Evolutionary conservation across 1,139 yeast genomes (phyloP), one percentile per base, ranked within the genome.

Genomic region (Hyphopichia pseudoburtonii): DNA sequence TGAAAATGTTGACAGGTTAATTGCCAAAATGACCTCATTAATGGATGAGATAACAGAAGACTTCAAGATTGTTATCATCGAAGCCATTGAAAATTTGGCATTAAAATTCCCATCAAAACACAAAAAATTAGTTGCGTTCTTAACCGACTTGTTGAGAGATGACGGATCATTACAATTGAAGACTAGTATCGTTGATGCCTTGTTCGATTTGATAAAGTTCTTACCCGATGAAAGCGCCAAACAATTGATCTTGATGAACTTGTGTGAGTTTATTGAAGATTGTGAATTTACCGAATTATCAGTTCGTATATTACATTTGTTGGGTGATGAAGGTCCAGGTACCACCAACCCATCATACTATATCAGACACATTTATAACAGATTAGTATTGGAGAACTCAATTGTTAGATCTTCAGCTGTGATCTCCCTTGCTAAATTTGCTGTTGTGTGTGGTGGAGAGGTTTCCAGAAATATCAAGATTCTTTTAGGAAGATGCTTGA

Each of bases 251-350:
- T 73, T 92, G 54, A 88, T 86, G 67, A 86, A 85, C 57, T 74
- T 94, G 51, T 89, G 97, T 73, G 99, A 92, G 62, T 89, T 89
- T 56, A 94, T 92, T 51, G 99, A 94, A 66, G 99, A 92, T 69
- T 92, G 97, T 67, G 99, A 92, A 66, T 92, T 77, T 66, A 86
- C 96, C 28, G 97, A 89, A 63, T 79, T 92, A 44, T 80, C 95
- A 25, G 96, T 90, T 23, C 82, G 97, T 60, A 84, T 92, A 45
- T 76, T 92, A 60, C 96, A 89, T 63, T 68, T 90, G 48, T 76
- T 92, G 47, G 98, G 98, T 54, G 87, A 84, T 47, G 96, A 89
- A 63, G 99, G 98, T 45, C 97, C 98, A 51, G 68, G 75, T 41
- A 84, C 96, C 7, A 54, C 83, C 10, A 86, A 85, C 48, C 97